These are phyloP conservation scores for Beauveria australis DNA, from an alignment of 2,329 filamentous ascomycete genomes.

Conservation along the genomic window DNA sequence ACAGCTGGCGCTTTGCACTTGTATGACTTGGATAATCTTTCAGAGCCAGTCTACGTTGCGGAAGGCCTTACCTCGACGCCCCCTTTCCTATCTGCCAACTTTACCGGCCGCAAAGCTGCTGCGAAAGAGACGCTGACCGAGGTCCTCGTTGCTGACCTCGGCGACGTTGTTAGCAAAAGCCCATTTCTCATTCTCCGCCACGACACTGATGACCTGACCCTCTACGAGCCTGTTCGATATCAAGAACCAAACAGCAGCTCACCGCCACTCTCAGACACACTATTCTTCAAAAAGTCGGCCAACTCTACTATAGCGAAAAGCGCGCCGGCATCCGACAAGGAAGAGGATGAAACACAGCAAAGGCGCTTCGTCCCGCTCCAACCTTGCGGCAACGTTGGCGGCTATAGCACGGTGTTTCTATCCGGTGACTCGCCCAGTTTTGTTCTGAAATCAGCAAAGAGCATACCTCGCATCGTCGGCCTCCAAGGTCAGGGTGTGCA, in stretches of 20 bases:
- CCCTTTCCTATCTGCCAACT: slow-evolving; percentile 64
- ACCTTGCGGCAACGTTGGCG: slow-evolving; percentile 56
- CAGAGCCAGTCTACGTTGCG: slow-evolving; percentile 62
- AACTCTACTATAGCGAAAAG: slow-evolving; percentile 60
- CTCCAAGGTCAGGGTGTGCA: slow-evolving; percentile 61
- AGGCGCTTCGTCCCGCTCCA: slow-evolving; percentile 46
- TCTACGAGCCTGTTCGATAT: slow-evolving; percentile 73
- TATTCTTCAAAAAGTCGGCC: slow-evolving; percentile 69
- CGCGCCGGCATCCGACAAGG: slow-evolving; percentile 39
- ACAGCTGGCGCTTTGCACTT: slow-evolving; percentile 68
- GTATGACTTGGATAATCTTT: slow-evolving; percentile 67
- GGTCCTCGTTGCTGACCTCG: slow-evolving; percentile 75
- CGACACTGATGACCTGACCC: slow-evolving; percentile 68
- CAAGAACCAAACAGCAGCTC: slow-evolving; percentile 23
- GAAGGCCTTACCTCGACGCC: slow-evolving; percentile 74
- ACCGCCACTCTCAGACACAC: slow-evolving; percentile 38
- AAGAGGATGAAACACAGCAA: slow-evolving; percentile 37
- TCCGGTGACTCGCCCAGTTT: slow-evolving; percentile 74
- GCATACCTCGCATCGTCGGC: slow-evolving; percentile 64
- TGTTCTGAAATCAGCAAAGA: slow-evolving; percentile 73
- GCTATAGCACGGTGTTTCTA: slow-evolving; percentile 75
- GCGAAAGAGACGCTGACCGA: slow-evolving; percentile 69
- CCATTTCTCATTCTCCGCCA: slow-evolving; percentile 81
- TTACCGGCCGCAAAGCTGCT: slow-evolving; percentile 58
- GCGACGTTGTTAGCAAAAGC: slow-evolving; percentile 59